phyloP scores from a whole-genome alignment of 2,329 filamentous ascomycete genomes.

The Diaporthe ilicicola region DNA sequence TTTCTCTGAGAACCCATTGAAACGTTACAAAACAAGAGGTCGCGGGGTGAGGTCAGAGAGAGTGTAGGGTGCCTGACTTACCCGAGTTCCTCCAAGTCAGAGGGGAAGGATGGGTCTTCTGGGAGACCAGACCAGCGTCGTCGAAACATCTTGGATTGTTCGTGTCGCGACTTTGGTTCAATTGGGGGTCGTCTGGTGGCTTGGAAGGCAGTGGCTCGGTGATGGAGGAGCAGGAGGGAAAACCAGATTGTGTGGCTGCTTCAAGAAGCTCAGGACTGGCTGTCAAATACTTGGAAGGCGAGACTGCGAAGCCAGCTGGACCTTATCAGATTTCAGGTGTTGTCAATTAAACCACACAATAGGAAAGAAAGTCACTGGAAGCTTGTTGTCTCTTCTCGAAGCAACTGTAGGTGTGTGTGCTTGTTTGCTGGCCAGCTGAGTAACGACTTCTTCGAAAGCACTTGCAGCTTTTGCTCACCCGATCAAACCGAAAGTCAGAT shows the following conservation, averaged over 20 bases:
- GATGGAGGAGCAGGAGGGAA: neutral
- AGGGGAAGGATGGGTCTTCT: constrained; percentile 72
- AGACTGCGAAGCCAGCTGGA: neutral
- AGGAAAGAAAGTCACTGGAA: neutral
- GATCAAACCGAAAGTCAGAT: neutral
- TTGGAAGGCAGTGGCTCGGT: neutral
- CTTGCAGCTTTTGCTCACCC: neutral
- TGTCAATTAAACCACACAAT: neutral
- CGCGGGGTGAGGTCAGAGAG: neutral
- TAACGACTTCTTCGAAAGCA: neutral
- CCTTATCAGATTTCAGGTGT: neutral
- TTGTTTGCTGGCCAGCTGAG: neutral
- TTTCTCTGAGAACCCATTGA: neutral
- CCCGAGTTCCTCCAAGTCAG: constrained; percentile 76
- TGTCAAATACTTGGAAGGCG: neutral
- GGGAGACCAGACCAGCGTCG: constrained; percentile 74
- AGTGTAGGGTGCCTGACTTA: constrained; percentile 48
- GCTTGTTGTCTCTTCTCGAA: neutral
- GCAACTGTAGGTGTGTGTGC: neutral
- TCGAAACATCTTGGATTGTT: constrained; percentile 72
- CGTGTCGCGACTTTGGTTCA: neutral
- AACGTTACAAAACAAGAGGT: neutral
- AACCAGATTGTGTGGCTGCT: neutral
- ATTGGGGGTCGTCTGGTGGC: neutral
- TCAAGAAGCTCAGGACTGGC: neutral